Conservation (phyloP, 2,329 filamentous ascomycete species). For the Cladosporium phlei region DNA sequence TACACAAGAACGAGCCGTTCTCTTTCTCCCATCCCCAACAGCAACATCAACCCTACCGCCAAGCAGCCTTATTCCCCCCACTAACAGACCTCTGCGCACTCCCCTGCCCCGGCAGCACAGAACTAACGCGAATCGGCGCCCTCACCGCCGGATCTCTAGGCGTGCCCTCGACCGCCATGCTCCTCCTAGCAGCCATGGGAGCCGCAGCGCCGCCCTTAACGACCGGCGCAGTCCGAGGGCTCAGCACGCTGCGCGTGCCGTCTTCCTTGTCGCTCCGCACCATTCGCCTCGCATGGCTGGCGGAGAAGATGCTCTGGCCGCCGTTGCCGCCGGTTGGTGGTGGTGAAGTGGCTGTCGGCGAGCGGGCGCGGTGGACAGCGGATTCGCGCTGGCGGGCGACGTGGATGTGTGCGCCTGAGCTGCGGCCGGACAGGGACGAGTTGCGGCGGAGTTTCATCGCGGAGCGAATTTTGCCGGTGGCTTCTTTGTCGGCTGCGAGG, state of each 20-base stretch:
- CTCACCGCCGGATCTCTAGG: slow-evolving; percentile 3
- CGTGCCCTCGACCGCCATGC: slow-evolving; percentile 16
- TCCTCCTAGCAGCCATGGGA: slow-evolving; percentile 35
- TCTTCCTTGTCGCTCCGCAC: slow-evolving; percentile 56
- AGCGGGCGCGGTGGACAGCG: slow-evolving; percentile 48
- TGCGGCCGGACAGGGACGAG: slow-evolving; percentile 35
- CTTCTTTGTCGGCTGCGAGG: slow-evolving; percentile 24
- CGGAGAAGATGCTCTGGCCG: slow-evolving; percentile 52
- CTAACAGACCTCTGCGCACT: slow-evolving; percentile 11
- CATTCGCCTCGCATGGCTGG: slow-evolving; percentile 63
- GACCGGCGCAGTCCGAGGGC: slow-evolving; percentile 55
- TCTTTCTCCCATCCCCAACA: too few relatives aligned
- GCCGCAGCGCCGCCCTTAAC: slow-evolving; percentile 48
- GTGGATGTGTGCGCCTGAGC: slow-evolving; percentile 14
- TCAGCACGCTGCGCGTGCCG: slow-evolving; percentile 49
- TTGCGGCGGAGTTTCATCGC: slow-evolving; percentile 49
- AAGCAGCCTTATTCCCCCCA: slow-evolving; percentile 15
- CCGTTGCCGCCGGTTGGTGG: slow-evolving; percentile 35
- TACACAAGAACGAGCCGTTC: too few relatives aligned
- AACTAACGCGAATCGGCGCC: slow-evolving; percentile 15
- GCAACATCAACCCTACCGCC: slow-evolving; percentile 6
- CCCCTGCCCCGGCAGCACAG: slow-evolving; percentile 11
- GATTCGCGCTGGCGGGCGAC: slow-evolving; percentile 23
- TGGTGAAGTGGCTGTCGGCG: slow-evolving; percentile 46
- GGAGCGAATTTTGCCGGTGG: slow-evolving; percentile 31